phyloP scores from a whole-genome alignment of 495 filamentous ascomycete genomes.

The Aspergillus ellipticus region DNA sequence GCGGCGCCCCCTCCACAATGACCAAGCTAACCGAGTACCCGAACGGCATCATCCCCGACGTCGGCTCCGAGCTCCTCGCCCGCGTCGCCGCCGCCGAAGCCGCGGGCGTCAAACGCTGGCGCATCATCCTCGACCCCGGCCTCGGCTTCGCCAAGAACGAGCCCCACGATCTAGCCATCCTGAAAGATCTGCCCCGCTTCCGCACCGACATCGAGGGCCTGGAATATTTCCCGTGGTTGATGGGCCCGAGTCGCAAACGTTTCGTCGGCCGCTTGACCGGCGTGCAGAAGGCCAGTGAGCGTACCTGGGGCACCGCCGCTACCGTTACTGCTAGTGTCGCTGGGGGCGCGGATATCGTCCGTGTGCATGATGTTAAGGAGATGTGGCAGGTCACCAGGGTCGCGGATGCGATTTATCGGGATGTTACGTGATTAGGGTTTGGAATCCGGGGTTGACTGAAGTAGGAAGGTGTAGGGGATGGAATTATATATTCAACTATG shows the following conservation, averaged over 20 bases:
- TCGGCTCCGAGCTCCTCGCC: constrained; percentile 63
- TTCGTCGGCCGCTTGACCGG: constrained; percentile 85
- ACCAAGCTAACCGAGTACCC: constrained; percentile 65
- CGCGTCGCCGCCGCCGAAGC: constrained; percentile 74
- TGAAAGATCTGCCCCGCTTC: constrained; percentile 62
- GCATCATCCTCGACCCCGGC: constrained; percentile 91
- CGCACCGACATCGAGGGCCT: constrained; percentile 56
- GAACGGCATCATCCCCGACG: constrained; percentile 63
- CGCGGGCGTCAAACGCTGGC: constrained; percentile 85
- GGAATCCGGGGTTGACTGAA: not conserved
- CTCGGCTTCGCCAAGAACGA: constrained; percentile 88
- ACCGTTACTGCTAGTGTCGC: constrained; percentile 82
- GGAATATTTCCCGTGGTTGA: constrained; percentile 77
- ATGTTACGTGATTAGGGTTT: constrained; percentile 20
- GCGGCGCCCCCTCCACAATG: constrained; percentile 86
- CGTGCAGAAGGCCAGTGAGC: constrained; percentile 60
- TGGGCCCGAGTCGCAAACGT: constrained; percentile 84
- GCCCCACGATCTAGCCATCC: constrained; percentile 74
- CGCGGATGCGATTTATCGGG: constrained; percentile 84
- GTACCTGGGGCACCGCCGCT: constrained; percentile 83
- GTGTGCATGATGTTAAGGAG: constrained; percentile 90
- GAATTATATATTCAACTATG: not conserved
- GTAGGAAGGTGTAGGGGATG: not conserved
- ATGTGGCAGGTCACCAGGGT: constrained; percentile 86
- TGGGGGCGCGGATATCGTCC: constrained; percentile 90